Conservation (phyloP, 495 filamentous ascomycete genomes). For the Podospora pseudoanserina region DNA sequence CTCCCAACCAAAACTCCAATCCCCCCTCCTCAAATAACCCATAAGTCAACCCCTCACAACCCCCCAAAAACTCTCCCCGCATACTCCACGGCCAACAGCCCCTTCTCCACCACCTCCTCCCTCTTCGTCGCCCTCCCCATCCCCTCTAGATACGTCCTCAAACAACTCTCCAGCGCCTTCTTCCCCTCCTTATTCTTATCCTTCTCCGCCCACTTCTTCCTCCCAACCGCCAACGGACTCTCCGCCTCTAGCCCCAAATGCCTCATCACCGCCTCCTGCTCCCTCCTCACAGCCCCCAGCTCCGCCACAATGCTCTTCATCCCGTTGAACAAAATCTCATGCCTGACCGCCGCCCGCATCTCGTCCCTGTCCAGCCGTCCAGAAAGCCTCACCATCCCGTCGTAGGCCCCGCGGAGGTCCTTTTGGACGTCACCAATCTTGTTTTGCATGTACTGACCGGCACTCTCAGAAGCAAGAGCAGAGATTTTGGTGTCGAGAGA, state of each 20-base stretch:
- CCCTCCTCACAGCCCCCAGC: background rate
- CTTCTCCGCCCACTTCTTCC: background rate
- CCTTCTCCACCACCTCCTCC: slow-evolving; percentile 21
- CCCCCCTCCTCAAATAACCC: background rate
- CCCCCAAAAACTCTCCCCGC: slow-evolving; percentile 27
- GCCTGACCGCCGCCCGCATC: slow-evolving; percentile 17
- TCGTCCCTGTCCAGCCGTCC: slow-evolving; percentile 13
- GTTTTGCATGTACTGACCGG: background rate
- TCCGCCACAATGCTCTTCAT: slow-evolving; percentile 21
- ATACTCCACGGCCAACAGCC: slow-evolving; percentile 23
- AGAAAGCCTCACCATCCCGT: slow-evolving; percentile 14
- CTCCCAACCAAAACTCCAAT: background rate
- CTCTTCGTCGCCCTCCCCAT: slow-evolving; percentile 18
- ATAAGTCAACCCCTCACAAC: slow-evolving; percentile 1
- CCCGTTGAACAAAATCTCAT: slow-evolving; percentile 24
- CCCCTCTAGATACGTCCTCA: slow-evolving; percentile 15
- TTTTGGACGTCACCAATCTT: background rate
- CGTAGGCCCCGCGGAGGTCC: background rate
- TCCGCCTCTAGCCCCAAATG: background rate
- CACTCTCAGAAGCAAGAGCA: background rate
- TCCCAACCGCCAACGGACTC: background rate
- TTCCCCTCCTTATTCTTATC: slow-evolving; percentile 9
- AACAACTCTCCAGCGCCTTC: slow-evolving; percentile 23
- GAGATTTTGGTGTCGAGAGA: slow-evolving; percentile 9
- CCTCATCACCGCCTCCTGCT: background rate